Base-by-base conservation (phyloP, 2,329 filamentous ascomycete genomes). In the Arthroderma uncinatum region DNA sequence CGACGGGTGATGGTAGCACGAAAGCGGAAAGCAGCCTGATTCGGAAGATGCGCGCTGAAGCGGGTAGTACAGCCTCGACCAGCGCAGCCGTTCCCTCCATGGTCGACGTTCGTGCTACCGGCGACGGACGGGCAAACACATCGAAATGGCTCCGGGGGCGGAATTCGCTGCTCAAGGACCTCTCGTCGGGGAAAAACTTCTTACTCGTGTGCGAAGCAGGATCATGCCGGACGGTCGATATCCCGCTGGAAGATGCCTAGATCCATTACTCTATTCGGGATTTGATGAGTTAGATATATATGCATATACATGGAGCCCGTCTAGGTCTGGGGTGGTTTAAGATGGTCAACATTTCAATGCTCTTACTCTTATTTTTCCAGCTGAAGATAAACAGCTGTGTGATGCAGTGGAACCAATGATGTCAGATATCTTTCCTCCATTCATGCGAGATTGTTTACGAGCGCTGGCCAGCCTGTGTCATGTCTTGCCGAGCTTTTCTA, bases 201-300 rank as follows among this genome's bases (percentile, higher is more conserved):
- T 50, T 74, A 34, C 61, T 73, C 54, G 58, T 73, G 23, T 74
- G 72, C 53, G 71, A 74, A 62, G 59, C 61, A 2, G 71, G 71
- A 1, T 62, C 59, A 25, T 74, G 72, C 64, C 64, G 61, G 52
- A 67, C 56, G 4, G 63, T 73, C 40, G 68, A 74, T 64, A 50
- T 74, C 10, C 69, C 42, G 25, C n/a, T 36, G 28, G 48, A 48
- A 39, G n/a, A 19, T 16, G 25, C 23, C 28, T 53, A 34, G 48
- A 36, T 34, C 19, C 21, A 10, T n/a, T 14, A 28, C 42, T 23
- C n/a, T n/a, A n/a, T n/a, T n/a, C n/a, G n/a, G n/a, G n/a, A 12
- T 47, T 47, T 47, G 19, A 19, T 19, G 42, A 47, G 14, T 47
- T 25, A 25, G 21, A 47, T 47, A 23, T 23, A 25, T 19, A 47